phyloP scores from a whole-genome alignment of 139 green algal genomes.

The Zygnema circumcarinatum region DNA sequence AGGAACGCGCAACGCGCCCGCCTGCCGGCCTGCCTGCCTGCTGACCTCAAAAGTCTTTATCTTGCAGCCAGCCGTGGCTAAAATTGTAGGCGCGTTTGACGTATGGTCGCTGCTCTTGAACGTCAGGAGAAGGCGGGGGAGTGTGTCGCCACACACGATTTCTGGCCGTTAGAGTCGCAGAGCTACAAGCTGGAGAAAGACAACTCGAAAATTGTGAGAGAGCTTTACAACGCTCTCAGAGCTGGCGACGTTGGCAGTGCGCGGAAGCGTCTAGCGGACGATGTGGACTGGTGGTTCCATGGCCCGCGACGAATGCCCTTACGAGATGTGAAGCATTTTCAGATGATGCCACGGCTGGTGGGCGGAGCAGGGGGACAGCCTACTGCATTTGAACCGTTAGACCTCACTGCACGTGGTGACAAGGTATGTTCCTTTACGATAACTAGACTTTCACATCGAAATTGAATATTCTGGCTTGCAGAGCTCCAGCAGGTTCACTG shows the following conservation, averaged over 20 bases:
- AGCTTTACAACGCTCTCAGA: conserved; percentile 4
- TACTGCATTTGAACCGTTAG: not conserved
- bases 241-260: not conserved
- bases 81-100: too few species aligned
- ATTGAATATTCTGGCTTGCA: too few species aligned
- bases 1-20: too few species aligned
- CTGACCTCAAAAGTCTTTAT: too few species aligned
- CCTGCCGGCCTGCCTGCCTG: too few species aligned
- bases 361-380: not conserved
- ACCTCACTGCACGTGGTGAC: not conserved
- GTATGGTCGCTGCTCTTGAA: too few species aligned
- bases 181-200: conserved; percentile 3
- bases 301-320: not conserved
- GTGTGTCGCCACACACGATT: too few species aligned
- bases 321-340: conserved; percentile 1
- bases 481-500: too few species aligned
- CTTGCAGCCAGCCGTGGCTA: too few species aligned
- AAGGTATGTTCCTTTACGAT: conserved; percentile 5
- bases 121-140: too few species aligned
- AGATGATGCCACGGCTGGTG: conserved; percentile 21
- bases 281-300: conserved; percentile 26
- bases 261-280: not conserved
- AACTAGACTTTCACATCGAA: too few species aligned
- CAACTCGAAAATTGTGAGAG: not conserved
- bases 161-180: not conserved